Conservation (phyloP, 164 flowering plant species). For the Macadamia integrifolia region DNA sequence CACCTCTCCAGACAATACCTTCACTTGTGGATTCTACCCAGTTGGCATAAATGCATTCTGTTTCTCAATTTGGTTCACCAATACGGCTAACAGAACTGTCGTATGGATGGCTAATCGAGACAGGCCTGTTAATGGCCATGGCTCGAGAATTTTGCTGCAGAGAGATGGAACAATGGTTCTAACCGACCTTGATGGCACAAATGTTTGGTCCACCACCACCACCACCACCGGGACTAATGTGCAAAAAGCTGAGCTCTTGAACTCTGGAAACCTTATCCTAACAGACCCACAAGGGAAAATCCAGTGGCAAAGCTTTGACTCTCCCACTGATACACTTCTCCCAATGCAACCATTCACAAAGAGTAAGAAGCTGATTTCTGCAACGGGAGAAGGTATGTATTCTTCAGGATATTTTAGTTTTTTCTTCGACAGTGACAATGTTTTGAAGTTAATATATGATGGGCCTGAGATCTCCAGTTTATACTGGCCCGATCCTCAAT, state of each 20-base stretch:
- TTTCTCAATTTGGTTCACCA: conserved; percentile 23
- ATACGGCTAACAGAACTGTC: background rate
- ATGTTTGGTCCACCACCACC: conserved; percentile 19
- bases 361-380: conserved; percentile 19
- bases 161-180: conserved; percentile 11
- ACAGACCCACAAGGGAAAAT: background rate
- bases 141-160: conserved; percentile 3
- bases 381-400: conserved; percentile 20
- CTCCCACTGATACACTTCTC: conserved; percentile 40
- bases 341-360: conserved; percentile 27
- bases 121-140: conserved; percentile 14
- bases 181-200: conserved; percentile 7
- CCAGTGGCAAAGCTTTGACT: conserved; percentile 37
- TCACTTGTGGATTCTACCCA: conserved; percentile 24
- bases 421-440: conserved; percentile 33
- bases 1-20: conserved; percentile 15
- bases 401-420: conserved; percentile 32
- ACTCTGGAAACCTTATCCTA: conserved; percentile 36
- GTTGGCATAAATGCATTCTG: conserved; percentile 30
- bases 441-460: conserved; percentile 22
- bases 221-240: background rate
- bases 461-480: conserved; percentile 19
- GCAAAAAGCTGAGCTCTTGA: conserved; percentile 7
- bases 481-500: conserved; percentile 28
- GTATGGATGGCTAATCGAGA: conserved; percentile 27